phyloP scores from a whole-genome alignment of 192 early-diverging fungal genomes.

The Dispira parvispora region DNA sequence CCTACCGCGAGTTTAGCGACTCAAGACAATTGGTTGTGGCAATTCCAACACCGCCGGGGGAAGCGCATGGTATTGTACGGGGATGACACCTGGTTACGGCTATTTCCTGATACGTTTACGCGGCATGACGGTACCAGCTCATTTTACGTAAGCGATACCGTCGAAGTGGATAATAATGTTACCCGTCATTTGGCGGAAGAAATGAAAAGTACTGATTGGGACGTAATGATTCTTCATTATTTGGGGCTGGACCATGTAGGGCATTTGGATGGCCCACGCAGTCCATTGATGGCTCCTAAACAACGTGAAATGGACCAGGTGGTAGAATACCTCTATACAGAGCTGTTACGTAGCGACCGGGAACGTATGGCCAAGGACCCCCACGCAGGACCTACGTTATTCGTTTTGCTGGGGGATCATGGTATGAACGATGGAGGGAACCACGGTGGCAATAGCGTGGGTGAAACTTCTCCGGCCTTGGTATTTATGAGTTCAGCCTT shows the following conservation, averaged over 20 bases:
- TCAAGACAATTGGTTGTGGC: constrained; percentile 62
- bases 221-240: constrained; percentile 57
- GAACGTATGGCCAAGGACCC: constrained; percentile 18
- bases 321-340: constrained; percentile 33
- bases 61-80: constrained; percentile 71
- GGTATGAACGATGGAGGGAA: constrained; percentile 61
- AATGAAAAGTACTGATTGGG: constrained; percentile 40
- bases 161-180: constrained; percentile 59
- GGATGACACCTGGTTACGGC: constrained; percentile 88
- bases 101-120: constrained; percentile 59
- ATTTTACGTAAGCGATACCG: constrained; percentile 43
- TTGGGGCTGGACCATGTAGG: constrained; percentile 75
- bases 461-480: constrained; percentile 30
- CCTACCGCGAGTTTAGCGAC: constrained; percentile 30
- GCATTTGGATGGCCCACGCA: constrained; percentile 48
- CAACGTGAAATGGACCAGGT: constrained; percentile 62
- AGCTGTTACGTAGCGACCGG: constrained; percentile 25
- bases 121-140: constrained; percentile 42
- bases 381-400: constrained; percentile 37
- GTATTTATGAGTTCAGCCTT: constrained; percentile 29
- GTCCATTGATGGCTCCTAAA: constrained; percentile 53
- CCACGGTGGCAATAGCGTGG: constrained; percentile 30
- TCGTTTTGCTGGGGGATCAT: constrained; percentile 69
- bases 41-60: constrained; percentile 31
- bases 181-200: constrained; percentile 45